A percentile compares a stretch with the other conserved stretches of the same genome.
phyloP scores from a whole-genome alignment of 2,329 filamentous ascomycete genomes.

The Coleophoma eucalyptorum region DNA sequence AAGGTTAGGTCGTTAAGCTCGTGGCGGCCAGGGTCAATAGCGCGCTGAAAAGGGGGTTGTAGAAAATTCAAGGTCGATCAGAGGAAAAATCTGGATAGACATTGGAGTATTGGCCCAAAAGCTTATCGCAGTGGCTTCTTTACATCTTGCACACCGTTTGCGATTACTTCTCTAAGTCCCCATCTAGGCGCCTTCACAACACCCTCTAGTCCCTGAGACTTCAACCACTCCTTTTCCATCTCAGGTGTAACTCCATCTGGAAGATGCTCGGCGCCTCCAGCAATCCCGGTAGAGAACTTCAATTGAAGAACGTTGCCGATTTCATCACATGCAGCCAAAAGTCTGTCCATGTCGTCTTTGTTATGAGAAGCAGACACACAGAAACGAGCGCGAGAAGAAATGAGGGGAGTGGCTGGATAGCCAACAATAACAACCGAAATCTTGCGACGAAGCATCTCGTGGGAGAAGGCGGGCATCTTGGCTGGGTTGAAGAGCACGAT shows the following conservation, averaged over 20 bases:
- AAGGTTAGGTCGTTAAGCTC: neutral
- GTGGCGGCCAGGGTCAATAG: neutral
- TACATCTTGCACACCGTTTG: conserved; percentile 64
- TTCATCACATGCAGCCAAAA: conserved; percentile 87
- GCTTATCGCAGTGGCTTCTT: conserved; percentile 56
- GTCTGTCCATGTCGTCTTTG: conserved; percentile 92
- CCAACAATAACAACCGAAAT: conserved; percentile 97
- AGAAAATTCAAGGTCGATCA: neutral
- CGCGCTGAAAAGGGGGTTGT: too few species aligned
- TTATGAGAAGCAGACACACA: conserved; percentile 95
- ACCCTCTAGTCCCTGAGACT: conserved; percentile 47
- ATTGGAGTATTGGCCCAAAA: neutral
- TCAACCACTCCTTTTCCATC: conserved; percentile 66
- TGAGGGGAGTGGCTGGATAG: conserved; percentile 92
- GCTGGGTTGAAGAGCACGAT: conserved; percentile 95
- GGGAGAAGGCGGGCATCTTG: conserved; percentile 97
- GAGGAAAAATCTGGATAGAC: conserved; percentile 5
- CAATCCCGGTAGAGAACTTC: conserved; percentile 95
- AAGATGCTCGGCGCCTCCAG: conserved; percentile 77
- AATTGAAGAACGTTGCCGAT: conserved; percentile 88
- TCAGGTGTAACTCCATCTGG: conserved; percentile 68
- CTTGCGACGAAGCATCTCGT: conserved; percentile 97
- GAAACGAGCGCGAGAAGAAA: conserved; percentile 92
- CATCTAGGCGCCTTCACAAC: conserved; percentile 59
- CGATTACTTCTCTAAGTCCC: conserved; percentile 69